Evolutionary conservation across 495 filamentous ascomycete species (phyloP).

Genomic region (Penicillium robsamsonii): DNA sequence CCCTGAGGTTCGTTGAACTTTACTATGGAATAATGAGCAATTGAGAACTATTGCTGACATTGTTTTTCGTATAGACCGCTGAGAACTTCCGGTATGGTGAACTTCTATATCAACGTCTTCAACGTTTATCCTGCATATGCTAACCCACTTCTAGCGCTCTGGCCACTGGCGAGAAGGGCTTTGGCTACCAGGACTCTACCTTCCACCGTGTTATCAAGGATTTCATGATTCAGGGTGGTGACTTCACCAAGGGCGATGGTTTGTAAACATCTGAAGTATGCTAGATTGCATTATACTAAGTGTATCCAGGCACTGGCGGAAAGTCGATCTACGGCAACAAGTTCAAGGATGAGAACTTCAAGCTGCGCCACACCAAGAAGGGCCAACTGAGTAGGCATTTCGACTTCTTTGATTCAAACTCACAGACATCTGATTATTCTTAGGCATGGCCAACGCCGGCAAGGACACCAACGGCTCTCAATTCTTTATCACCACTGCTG

Average conservation of each 20-base stretch:
- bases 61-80: conserved; percentile 56
- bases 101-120: background rate
- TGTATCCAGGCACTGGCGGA: conserved; percentile 71
- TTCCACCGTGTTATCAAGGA: conserved; percentile 99
- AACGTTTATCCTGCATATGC: conserved; percentile 10
- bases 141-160: conserved; percentile 57
- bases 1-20: conserved; percentile 59
- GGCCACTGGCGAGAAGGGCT: conserved; percentile 95
- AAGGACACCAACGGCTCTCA: conserved; percentile 98
- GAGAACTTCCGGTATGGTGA: conserved; percentile 85
- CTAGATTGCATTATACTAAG: conserved; percentile 13
- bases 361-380: conserved; percentile 80
- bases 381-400: conserved; percentile 57
- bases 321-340: conserved; percentile 97
- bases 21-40: background rate
- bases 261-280: conserved; percentile 7
- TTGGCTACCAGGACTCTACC: conserved; percentile 88
- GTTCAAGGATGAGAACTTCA: conserved; percentile 99
- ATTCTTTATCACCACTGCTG: conserved; percentile 92
- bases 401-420: conserved; percentile 8
- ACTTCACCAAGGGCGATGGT: conserved; percentile 94
- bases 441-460: conserved; percentile 94
- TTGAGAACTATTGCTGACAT: conserved; percentile 6
- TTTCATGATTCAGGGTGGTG: conserved; percentile 99
- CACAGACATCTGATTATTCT: conserved; percentile 40